Conservation (phyloP, 208 protist genomes). For the Jaenimonas drosophilae region DNA sequence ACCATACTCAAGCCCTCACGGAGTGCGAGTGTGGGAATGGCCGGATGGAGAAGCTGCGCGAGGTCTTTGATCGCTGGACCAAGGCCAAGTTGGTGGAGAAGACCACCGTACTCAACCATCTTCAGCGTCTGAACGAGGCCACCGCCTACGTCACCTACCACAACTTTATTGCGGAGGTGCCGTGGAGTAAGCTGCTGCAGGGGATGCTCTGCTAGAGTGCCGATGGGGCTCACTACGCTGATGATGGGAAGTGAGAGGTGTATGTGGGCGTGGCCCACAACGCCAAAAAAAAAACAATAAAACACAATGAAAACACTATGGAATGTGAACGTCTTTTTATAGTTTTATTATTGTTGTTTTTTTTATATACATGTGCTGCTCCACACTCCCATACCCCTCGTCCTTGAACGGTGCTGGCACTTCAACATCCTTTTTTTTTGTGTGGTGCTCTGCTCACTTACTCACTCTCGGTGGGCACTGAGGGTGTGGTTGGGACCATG, state of each 20-base stretch:
- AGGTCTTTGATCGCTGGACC: constrained; percentile 51
- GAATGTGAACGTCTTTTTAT: not conserved
- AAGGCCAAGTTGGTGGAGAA: constrained; percentile 24
- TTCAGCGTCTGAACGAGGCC: constrained; percentile 27
- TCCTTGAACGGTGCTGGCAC: not conserved
- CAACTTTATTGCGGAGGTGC: constrained; percentile 27
- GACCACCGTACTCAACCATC: constrained; percentile 19
- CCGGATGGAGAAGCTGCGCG: constrained; percentile 31
- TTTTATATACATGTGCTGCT: constrained; percentile 1
- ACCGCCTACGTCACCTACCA: constrained; percentile 35
- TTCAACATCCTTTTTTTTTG: constrained; percentile 5
- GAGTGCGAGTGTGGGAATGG: constrained; percentile 7
- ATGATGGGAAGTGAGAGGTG: too few species aligned
- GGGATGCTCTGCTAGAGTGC: too few species aligned
- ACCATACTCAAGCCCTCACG: constrained; percentile 33
- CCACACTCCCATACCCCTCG: constrained; percentile 3
- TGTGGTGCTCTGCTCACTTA: too few species aligned
- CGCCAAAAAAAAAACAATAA: constrained; percentile 6
- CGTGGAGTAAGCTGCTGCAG: constrained; percentile 21
- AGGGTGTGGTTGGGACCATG: too few species aligned
- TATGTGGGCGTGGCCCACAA: too few species aligned
- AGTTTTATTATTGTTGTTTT: constrained; percentile 7
- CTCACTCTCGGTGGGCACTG: too few species aligned
- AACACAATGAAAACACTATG: not conserved
- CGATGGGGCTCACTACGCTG: too few species aligned